Base-by-base conservation (phyloP, 2,329 filamentous ascomycete genomes). In the Trichoderma citrinoviride region DNA sequence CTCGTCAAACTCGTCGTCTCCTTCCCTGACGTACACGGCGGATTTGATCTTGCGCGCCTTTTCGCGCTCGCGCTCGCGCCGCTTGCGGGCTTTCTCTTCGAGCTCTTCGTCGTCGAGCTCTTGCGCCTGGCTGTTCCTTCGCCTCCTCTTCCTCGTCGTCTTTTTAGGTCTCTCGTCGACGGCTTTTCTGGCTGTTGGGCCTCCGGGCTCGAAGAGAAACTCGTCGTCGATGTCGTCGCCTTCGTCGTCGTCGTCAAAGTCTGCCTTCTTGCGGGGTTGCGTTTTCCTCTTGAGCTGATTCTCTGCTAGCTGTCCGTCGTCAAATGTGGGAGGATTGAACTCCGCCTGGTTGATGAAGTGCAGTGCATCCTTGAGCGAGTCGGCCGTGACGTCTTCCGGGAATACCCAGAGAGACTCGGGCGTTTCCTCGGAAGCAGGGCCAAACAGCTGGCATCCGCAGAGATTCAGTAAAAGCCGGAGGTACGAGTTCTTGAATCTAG, bases 401-500 rank as follows among this genome's bases (percentile, higher is more conserved):
- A 98, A 82, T 49, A 91, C 79, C 95, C 95, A 98, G 0, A 83
- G 80, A 1, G 90, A 89, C 65, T 94, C 90, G 0, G 85, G 83
- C 3, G 91, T 88, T 72, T 96, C 91, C 47, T 92, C 88, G 3
- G 82, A 71, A 0, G 76, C 76, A 0, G 82, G 79, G 0, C 78
- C 76, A 8, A 83, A 76, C 4, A 88, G 83, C 71, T 90, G 83
- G 67, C 96, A 85, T 0, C 90, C 91, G 19, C 90, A 82, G 0
- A 95, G 82, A 1, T 83, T 89, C 85, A 98, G 90, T 3, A 99
- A 84, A 1, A 98, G 86, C 40, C 93, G 90, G 2, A 98, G 83
- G 71, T 94, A 89, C 10, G 91, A 88, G 76, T 98, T 96, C 73
- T 92, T 96, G 80, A 96, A 96, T 77, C 97, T 88, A 27, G 92